phyloP scores from a whole-genome alignment of 345 rosid species.

The Nasturtium officinale region DNA sequence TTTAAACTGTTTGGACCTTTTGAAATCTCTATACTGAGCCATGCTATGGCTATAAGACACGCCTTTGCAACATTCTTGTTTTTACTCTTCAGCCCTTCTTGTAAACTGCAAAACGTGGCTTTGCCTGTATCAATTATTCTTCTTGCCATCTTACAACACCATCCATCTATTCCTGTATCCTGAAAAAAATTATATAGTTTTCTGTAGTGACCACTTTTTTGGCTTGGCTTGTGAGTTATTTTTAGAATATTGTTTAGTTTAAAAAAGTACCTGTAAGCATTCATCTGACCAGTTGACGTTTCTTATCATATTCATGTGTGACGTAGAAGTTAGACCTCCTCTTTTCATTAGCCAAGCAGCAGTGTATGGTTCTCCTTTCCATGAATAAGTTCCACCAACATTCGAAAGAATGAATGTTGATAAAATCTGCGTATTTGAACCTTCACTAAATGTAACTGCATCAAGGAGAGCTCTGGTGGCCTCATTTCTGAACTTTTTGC shows the following conservation, averaged over 20 bases:
- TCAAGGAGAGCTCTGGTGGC: slow-evolving; percentile 62
- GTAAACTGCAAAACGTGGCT: slow-evolving; percentile 57
- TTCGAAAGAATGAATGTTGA: slow-evolving; percentile 72
- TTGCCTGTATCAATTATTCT: slow-evolving; percentile 54
- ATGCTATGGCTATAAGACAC: slow-evolving; percentile 63
- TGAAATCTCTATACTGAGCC: slow-evolving; percentile 77
- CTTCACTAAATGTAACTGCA: slow-evolving; percentile 53
- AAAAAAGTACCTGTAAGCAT: slow-evolving; percentile 58
- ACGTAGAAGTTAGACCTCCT: slow-evolving; percentile 66
- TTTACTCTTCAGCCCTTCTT: slow-evolving; percentile 66
- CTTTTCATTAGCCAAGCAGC: slow-evolving; percentile 83
- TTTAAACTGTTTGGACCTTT: slow-evolving; percentile 59
- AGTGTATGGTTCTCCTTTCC: slow-evolving; percentile 89
- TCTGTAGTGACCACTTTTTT: slow-evolving; percentile 1
- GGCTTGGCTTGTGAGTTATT: slow-evolving; percentile 1
- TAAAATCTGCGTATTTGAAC: slow-evolving; percentile 50
- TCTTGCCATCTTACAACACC: slow-evolving; percentile 75
- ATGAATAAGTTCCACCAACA: slow-evolving; percentile 85
- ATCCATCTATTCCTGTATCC: slow-evolving; percentile 71
- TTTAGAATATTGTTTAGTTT: not conserved
- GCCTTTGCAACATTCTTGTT: slow-evolving; percentile 61
- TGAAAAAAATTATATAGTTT: slow-evolving; percentile 36
- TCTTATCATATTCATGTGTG: slow-evolving; percentile 74
- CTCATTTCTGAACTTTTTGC: slow-evolving; percentile 52
- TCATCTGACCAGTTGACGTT: slow-evolving; percentile 77